Evolutionary conservation across 371 early-diverging fungal species (phyloP), one percentile per base, ranked within the genome.

Genomic region (Parasitella parasitica): DNA sequence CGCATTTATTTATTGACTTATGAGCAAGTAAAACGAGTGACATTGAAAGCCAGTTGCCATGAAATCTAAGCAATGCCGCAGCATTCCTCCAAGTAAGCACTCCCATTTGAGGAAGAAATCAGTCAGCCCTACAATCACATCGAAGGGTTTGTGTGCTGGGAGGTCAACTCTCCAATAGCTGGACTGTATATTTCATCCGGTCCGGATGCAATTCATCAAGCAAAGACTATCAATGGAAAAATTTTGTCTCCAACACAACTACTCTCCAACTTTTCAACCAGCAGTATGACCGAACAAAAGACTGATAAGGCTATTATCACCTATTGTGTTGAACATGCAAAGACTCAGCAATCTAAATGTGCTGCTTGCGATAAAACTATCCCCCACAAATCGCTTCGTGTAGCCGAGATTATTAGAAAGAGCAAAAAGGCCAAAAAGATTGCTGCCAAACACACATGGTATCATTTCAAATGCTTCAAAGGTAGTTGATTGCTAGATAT

Each of bases 381-480:
- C 55, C 78, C 81, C 41, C 75, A 73, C 50, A 79, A 78, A 58
- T 82, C 82, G 0, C 71, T 84, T 28, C 80, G 82, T 28, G 75
- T 74, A 15, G 82, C 76, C 4, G 72, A 80, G 54, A 76, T 84
- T 65, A 78, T 66, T 46, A 80, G 85, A 54, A 71, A 71, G 51
- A 78, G 64, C 57, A 79, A 82, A 51, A 80, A 82, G 59, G 80
- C 76, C 49, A 84, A 84, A 67, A 84, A 84, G 60, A 70, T 77
- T 64, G 64, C 68, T 38, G 82, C 85, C 37, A 84, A 73, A 66
- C 76, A 76, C 32, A 69, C 74, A 2, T 84, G 85, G 85, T 84
- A 74, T 67, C 84, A 84, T 56, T 82, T 84, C 71, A 82, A 74
- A 60, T 84, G 84, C 55, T 84, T 73, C 60, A 77, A 75, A 67